Conservation (phyloP, 805 yeast species). For the Phaffomyces thermotolerans region DNA sequence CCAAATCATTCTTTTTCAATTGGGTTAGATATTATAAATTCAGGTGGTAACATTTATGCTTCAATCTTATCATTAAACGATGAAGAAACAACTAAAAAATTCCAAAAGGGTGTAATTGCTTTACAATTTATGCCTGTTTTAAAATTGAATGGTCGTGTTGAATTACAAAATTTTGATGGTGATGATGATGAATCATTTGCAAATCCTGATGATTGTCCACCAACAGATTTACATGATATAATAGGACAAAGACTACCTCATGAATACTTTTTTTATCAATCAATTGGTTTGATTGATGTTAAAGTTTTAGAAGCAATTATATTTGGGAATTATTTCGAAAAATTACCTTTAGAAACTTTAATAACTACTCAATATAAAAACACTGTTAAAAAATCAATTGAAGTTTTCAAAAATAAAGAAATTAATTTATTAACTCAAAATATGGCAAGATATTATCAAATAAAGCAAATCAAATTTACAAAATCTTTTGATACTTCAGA, state of each 20-base stretch:
- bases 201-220: constrained; percentile 26
- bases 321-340: constrained; percentile 53
- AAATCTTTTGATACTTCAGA: constrained; percentile 46
- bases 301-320: constrained; percentile 61
- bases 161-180: constrained; percentile 41
- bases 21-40: constrained; percentile 32
- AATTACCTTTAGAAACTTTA: constrained; percentile 62
- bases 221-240: constrained; percentile 75
- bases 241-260: constrained; percentile 82
- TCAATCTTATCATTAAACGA: constrained; percentile 40
- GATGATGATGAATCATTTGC: not conserved
- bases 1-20: constrained; percentile 23
- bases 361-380: constrained; percentile 48
- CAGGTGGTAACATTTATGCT: constrained; percentile 41
- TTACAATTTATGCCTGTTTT: constrained; percentile 70
- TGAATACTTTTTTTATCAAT: constrained; percentile 74
- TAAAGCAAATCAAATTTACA: constrained; percentile 48
- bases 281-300: constrained; percentile 64
- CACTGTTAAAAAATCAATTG: constrained; percentile 42
- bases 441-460: constrained; percentile 80
- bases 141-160: constrained; percentile 60
- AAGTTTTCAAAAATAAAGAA: constrained; percentile 48
- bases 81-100: constrained; percentile 39
- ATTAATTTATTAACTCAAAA: constrained; percentile 63
- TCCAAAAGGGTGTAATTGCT: constrained; percentile 62